A percentile compares a stretch with the other conserved stretches of the same genome.
These are phyloP conservation scores for Ogataea trehaloabstinens DNA, from an alignment of 805 yeast genomes.

Conservation along the genomic window DNA sequence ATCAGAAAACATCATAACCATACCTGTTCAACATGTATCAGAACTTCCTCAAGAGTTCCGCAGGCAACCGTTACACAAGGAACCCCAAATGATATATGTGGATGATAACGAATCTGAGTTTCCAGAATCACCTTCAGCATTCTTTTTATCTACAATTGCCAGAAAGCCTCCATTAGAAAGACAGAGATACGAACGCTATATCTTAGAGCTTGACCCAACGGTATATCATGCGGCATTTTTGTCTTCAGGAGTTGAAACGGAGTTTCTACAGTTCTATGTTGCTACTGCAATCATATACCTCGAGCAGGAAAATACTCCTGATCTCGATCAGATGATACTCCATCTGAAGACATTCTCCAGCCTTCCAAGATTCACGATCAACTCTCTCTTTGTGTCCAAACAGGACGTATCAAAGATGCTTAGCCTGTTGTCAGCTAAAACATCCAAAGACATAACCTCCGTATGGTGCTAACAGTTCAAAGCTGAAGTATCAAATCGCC, in stretches of 20 bases:
- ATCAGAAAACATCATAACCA: not conserved
- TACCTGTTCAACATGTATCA: not conserved
- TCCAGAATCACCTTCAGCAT: conserved; percentile 44
- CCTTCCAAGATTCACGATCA: conserved; percentile 36
- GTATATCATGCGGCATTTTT: conserved; percentile 34
- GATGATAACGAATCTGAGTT: too few relatives aligned
- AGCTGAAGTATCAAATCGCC: conserved; percentile 1
- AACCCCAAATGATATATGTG: too few relatives aligned
- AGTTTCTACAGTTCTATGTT: conserved; percentile 45
- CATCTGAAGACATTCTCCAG: conserved; percentile 30
- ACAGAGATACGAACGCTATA: conserved; percentile 35
- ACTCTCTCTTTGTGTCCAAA: conserved; percentile 34
- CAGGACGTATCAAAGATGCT: conserved; percentile 15
- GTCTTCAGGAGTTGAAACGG: conserved; percentile 47
- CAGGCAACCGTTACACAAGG: too few relatives aligned
- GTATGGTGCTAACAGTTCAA: conserved; percentile 10
- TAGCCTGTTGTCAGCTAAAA: conserved; percentile 4
- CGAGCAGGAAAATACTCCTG: conserved; percentile 15
- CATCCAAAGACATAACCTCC: conserved; percentile 10
- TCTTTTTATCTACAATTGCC: conserved; percentile 40
- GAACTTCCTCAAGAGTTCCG: not conserved
- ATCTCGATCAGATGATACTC: conserved; percentile 21
- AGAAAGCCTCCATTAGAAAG: conserved; percentile 28
- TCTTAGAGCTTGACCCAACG: conserved; percentile 30
- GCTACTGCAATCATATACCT: conserved; percentile 36